phyloP scores from a whole-genome alignment of 2,329 filamentous ascomycete genomes.

The Tolypocladium tundrense region DNA sequence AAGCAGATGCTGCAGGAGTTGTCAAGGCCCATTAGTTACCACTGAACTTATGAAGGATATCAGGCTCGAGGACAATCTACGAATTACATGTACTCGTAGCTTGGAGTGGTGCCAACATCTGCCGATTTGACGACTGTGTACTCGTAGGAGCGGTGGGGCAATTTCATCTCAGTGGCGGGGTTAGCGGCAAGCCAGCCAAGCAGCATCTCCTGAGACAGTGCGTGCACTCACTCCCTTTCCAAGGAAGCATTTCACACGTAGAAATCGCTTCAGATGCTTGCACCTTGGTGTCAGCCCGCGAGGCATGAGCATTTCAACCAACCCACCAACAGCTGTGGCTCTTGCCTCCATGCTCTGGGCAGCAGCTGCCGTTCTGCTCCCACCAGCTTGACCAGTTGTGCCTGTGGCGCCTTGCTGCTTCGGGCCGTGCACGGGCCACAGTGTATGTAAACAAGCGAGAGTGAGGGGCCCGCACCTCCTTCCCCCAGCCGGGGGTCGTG shows the following conservation, averaged over 20 bases:
- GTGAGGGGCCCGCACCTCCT: conserved; percentile 14
- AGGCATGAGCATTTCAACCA: background rate
- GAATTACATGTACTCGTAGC: background rate
- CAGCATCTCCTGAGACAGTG: background rate
- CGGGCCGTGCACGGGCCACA: conserved; percentile 16
- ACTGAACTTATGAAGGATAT: conserved; percentile 1
- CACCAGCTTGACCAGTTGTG: background rate
- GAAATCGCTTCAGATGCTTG: background rate
- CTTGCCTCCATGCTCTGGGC: background rate
- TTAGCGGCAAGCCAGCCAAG: background rate
- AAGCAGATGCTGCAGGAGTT: conserved; percentile 81
- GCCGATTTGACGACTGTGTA: background rate
- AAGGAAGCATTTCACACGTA: background rate
- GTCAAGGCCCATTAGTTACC: conserved; percentile 51
- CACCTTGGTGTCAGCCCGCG: background rate
- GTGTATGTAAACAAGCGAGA: conserved; percentile 23
- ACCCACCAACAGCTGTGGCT: background rate
- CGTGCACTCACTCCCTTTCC: background rate
- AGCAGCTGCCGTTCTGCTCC: background rate
- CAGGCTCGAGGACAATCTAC: background rate
- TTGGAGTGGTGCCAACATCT: background rate
- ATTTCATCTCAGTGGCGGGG: background rate
- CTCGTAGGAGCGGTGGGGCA: background rate
- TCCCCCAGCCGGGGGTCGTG: conserved; percentile 9
- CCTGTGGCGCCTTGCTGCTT: conserved; percentile 15